phyloP scores from a whole-genome alignment of 2,329 filamentous ascomycete species.

The Paramyrothecium sp. region DNA sequence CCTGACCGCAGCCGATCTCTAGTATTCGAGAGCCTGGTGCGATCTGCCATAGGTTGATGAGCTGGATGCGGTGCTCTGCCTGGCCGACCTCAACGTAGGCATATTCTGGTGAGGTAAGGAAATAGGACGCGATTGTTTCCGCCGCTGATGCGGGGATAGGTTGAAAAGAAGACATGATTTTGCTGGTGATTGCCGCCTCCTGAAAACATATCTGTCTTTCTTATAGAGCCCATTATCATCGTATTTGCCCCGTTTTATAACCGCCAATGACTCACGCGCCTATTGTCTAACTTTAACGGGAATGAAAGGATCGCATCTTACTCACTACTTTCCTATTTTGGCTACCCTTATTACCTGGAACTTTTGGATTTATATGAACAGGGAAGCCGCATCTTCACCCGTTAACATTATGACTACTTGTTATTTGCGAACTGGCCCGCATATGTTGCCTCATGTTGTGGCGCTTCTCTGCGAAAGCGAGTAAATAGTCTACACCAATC shows the following conservation, averaged over 20 bases:
- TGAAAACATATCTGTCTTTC: background rate
- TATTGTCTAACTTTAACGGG: background rate
- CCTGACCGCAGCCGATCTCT: conserved; percentile 61
- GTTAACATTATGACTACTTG: no score
- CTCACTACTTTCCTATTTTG: background rate
- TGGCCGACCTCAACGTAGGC: conserved; percentile 17
- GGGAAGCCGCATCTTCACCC: no score
- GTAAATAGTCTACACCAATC: no score
- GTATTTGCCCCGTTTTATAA: background rate
- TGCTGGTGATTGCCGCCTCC: background rate
- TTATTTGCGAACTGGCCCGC: no score
- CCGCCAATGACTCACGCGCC: background rate
- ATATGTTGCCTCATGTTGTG: no score
- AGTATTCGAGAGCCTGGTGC: conserved; percentile 41
- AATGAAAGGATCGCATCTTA: background rate
- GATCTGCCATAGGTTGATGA: conserved; percentile 34
- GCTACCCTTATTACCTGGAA: no score
- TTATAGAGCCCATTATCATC: background rate
- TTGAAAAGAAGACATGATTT: conserved; percentile 2
- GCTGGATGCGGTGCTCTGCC: conserved; percentile 32
- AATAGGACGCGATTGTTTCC: conserved; percentile 9
- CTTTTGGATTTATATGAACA: no score
- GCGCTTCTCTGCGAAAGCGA: no score
- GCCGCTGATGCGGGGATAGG: conserved; percentile 7
- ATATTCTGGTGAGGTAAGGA: background rate